Conservation (phyloP, 1,284 basidiomycete genomes). For the Fistulina hepatica region DNA sequence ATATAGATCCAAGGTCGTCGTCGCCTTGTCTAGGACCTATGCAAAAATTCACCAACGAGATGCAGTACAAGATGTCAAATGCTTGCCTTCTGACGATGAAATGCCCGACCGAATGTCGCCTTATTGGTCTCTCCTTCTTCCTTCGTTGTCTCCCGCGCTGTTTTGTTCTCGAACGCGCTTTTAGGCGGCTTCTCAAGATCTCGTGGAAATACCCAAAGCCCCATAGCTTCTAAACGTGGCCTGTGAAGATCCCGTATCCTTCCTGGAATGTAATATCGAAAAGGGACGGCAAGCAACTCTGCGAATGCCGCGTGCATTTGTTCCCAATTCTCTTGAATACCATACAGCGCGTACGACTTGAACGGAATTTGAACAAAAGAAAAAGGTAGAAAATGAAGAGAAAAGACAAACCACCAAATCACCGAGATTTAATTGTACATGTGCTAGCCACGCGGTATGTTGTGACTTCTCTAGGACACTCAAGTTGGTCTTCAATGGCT, state of each 20-base stretch:
- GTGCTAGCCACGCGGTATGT: slow-evolving; percentile 48
- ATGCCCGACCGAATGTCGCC: slow-evolving; percentile 32
- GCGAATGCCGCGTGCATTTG: slow-evolving; percentile 39
- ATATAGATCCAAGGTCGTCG: slow-evolving; percentile 45
- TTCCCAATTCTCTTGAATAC: slow-evolving; percentile 52
- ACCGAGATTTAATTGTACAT: slow-evolving; percentile 55
- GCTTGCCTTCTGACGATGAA: slow-evolving; percentile 54
- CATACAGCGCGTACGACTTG: slow-evolving; percentile 52
- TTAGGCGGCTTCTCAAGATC: slow-evolving; percentile 30
- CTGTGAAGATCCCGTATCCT: slow-evolving; percentile 48
- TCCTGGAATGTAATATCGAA: slow-evolving; percentile 59
- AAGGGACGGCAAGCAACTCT: slow-evolving; percentile 50
- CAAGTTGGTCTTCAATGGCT: slow-evolving; percentile 37
- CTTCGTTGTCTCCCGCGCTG: slow-evolving; percentile 25
- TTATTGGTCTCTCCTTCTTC: slow-evolving; percentile 26
- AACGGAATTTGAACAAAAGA: slow-evolving; percentile 7
- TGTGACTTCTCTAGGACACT: slow-evolving; percentile 37
- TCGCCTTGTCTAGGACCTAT: slow-evolving; percentile 52
- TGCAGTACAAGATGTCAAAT: neutral
- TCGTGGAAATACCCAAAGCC: too few species aligned
- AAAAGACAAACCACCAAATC: slow-evolving; percentile 51
- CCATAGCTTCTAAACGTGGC: slow-evolving; percentile 48
- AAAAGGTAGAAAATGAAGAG: neutral
- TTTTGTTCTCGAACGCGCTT: slow-evolving; percentile 32
- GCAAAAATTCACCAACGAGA: too few species aligned